Percentiles rank a stretch among this genome's conserved stretches.
These are phyloP conservation scores for Russula sp. DNA, from an alignment of 768 basidiomycete species.

Conservation along the genomic window DNA sequence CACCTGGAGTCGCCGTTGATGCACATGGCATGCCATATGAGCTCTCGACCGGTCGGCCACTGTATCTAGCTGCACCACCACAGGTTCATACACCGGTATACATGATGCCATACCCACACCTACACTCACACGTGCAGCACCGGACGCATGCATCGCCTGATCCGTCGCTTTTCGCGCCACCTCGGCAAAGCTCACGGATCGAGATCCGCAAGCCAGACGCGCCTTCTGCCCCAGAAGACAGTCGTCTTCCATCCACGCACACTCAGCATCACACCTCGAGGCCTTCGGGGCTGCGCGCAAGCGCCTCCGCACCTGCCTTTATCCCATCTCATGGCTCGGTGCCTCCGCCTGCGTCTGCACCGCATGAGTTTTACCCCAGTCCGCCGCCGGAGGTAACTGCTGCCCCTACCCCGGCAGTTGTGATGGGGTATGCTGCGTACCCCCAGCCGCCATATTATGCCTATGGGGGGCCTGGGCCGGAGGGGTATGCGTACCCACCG, in stretches of 20 bases:
- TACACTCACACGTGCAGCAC: conserved; percentile 43
- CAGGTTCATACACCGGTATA: conserved; percentile 36
- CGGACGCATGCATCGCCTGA: conserved; percentile 51
- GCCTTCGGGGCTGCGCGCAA: conserved; percentile 37
- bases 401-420: conserved; percentile 29
- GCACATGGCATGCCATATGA: conserved; percentile 78
- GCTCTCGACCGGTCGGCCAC: conserved; percentile 71
- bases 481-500: conserved; percentile 10
- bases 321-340: conserved; percentile 3
- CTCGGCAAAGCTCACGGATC: conserved; percentile 61
- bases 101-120: conserved; percentile 55
- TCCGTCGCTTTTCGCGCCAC: conserved; percentile 64
- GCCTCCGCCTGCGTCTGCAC: background rate
- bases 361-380: conserved; percentile 26
- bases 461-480: conserved; percentile 6
- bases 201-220: conserved; percentile 62
- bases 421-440: conserved; percentile 55
- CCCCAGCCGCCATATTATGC: conserved; percentile 15
- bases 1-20: conserved; percentile 67
- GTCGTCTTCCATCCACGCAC: background rate
- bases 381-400: conserved; percentile 22
- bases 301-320: conserved; percentile 6
- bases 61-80: conserved; percentile 47
- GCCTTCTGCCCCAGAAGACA: conserved; percentile 1
- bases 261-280: background rate